These are phyloP conservation scores for Mortierella sp. DNA, from an alignment of 371 early-diverging fungal genomes.

Conservation along the genomic window DNA sequence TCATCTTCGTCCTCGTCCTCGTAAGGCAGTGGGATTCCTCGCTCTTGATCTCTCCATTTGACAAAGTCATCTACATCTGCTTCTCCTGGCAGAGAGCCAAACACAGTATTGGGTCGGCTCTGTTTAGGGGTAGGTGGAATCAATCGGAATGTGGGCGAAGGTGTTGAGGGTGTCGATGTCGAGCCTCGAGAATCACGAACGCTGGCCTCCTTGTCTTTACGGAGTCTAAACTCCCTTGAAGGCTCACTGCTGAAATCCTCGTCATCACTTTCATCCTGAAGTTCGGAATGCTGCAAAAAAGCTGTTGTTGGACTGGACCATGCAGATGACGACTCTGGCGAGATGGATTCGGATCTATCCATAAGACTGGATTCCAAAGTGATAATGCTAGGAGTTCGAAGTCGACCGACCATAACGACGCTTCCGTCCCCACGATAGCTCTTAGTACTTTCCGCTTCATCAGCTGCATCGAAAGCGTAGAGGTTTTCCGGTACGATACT, in stretches of 20 bases:
- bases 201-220: background rate
- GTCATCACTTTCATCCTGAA: slow-evolving; percentile 12
- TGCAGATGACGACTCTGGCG: slow-evolving; percentile 13
- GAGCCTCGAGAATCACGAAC: background rate
- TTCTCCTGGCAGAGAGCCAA: background rate
- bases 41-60: slow-evolving; percentile 10
- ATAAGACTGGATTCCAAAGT: slow-evolving; percentile 34
- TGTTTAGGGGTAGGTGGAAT: slow-evolving; percentile 51
- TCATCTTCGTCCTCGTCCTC: slow-evolving; percentile 19
- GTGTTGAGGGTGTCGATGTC: slow-evolving; percentile 34
- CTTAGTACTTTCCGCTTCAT: slow-evolving; percentile 14
- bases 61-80: too few relatives aligned
- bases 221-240: background rate
- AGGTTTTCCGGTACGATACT: background rate
- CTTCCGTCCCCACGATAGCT: slow-evolving; percentile 31
- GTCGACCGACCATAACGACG: slow-evolving; percentile 27
- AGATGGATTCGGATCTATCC: slow-evolving; percentile 25
- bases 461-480: background rate
- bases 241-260: background rate
- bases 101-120: background rate
- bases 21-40: slow-evolving; percentile 27
- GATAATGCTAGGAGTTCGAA: slow-evolving; percentile 25
- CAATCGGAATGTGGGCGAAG: slow-evolving; percentile 41
- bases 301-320: slow-evolving; percentile 22
- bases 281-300: background rate